phyloP scores from a whole-genome alignment of 805 yeast species.

The Pichia gijzeniarum region DNA sequence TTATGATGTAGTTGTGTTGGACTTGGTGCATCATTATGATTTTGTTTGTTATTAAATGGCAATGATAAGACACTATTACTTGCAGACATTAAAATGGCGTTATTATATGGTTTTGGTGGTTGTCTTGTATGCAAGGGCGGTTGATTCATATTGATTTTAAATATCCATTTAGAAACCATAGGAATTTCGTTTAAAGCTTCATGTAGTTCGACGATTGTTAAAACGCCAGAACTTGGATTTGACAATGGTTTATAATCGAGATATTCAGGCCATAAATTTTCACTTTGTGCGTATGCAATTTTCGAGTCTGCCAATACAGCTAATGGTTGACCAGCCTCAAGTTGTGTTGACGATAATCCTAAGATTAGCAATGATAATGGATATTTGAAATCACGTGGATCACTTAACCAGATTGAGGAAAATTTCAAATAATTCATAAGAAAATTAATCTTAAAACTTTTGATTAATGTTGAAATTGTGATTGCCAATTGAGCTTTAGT shows the following conservation, averaged over 20 bases:
- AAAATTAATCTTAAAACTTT: constrained; percentile 21
- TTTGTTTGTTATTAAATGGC: background rate
- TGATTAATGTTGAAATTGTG: constrained; percentile 23
- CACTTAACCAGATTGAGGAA: constrained; percentile 18
- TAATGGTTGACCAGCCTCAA: constrained; percentile 1
- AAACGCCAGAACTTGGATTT: background rate
- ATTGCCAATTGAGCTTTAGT: constrained; percentile 23
- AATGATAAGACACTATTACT: constrained; percentile 9
- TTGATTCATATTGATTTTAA: background rate
- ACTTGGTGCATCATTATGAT: too few species aligned
- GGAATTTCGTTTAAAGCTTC: constrained; percentile 2
- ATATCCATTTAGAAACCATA: constrained; percentile 2
- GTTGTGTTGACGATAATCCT: constrained; percentile 6
- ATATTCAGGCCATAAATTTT: constrained; percentile 18
- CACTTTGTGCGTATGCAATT: constrained; percentile 11
- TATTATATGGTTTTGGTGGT: constrained; percentile 2
- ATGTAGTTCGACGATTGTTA: constrained; percentile 2
- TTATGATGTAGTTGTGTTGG: too few species aligned
- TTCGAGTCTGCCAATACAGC: constrained; percentile 7
- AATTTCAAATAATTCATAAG: constrained; percentile 20
- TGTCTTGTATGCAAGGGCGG: background rate
- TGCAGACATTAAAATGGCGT: constrained; percentile 7
- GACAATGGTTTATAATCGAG: constrained; percentile 6
- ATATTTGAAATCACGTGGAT: constrained; percentile 16
- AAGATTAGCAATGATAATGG: constrained; percentile 18